Percentiles rank a stretch among this genome's conserved stretches.
Conservation (phyloP, 306 rosid species). For the Ammopiptanthus mongolicus region DNA sequence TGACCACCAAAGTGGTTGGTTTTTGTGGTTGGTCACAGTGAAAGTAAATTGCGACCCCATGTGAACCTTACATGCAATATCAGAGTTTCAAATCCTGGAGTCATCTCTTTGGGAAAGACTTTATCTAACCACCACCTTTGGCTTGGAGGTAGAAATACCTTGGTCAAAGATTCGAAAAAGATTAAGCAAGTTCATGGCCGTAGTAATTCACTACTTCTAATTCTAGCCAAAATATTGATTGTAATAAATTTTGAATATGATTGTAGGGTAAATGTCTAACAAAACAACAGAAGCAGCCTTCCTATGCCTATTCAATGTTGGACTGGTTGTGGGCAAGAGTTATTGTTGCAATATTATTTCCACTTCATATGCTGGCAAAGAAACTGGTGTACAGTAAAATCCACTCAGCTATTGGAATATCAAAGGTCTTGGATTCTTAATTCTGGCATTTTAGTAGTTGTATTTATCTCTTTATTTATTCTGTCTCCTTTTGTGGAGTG, state of each 20-base stretch:
- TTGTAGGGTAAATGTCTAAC: slow-evolving; percentile 72
- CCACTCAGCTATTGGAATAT: slow-evolving; percentile 69
- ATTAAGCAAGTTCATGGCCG: neutral
- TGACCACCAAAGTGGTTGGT: neutral
- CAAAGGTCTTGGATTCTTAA: slow-evolving; percentile 45
- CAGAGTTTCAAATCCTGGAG: neutral
- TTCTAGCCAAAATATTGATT: slow-evolving; percentile 13
- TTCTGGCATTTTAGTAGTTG: slow-evolving; percentile 1
- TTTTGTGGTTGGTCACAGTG: neutral
- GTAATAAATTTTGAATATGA: slow-evolving; percentile 18
- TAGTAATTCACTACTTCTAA: neutral
- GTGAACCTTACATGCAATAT: too few species aligned
- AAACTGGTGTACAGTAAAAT: slow-evolving; percentile 72
- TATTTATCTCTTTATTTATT: neutral
- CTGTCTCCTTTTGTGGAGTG: neutral
- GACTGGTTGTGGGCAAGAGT: slow-evolving; percentile 88
- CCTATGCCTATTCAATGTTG: slow-evolving; percentile 42
- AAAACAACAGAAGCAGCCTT: slow-evolving; percentile 54
- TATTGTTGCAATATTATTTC: slow-evolving; percentile 60
- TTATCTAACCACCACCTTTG: neutral
- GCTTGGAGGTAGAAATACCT: neutral
- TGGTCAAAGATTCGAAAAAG: neutral
- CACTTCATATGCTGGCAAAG: slow-evolving; percentile 74
- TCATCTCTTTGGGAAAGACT: neutral
- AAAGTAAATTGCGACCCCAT: too few species aligned